Evolutionary conservation across 208 protist genomes (phyloP), one percentile per base, ranked within the genome.

Genomic region (Tritrichomonas musculus): DNA sequence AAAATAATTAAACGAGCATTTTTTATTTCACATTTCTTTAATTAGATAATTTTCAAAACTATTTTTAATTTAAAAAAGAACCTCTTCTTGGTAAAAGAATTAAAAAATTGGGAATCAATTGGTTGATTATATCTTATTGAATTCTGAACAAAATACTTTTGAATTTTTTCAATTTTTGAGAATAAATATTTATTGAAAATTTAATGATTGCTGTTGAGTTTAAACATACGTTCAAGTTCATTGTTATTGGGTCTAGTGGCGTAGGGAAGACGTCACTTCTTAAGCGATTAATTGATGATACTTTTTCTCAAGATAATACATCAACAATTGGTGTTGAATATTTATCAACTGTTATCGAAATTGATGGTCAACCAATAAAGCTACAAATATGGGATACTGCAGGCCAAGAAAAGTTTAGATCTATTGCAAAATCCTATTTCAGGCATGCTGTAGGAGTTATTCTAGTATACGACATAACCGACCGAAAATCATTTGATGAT

Each of bases 301-400:
- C 33, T n/a, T 82, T 82, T 53, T 50, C 33, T 22, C 4, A 33
- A 53, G 73, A 82, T 53, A 82, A 82, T 82, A 14, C 30, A n/a
- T 82, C 73, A 82, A 82, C 73, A 30, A 82, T 82, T 50, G 73
- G 73, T 82, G 73, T 82, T 53, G 73, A 82, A 82, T 82, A 82
- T 36, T n/a, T 82, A 30, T 82, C 73, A 47, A 82, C 73, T 9
- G 73, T 82, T 20, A 47, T 82, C 30, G 73, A 82, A 82, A 36
- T 82, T 49, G 73, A 82, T 53, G 41, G 41, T 30, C n/a, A 82
- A 14, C 73, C 73, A 50, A 30, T 82, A 9, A 82, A 82, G 41
- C 41, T 82, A 25, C 73, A 82, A 44, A 82, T 82, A 25, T 82
- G 73, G 73, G 73, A 82, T 82, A 82, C 73, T 33, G 73, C 73